Conservation (phyloP, 371 early-diverging fungal genomes). For the Paramicrosporidium saccamoebae region DNA sequence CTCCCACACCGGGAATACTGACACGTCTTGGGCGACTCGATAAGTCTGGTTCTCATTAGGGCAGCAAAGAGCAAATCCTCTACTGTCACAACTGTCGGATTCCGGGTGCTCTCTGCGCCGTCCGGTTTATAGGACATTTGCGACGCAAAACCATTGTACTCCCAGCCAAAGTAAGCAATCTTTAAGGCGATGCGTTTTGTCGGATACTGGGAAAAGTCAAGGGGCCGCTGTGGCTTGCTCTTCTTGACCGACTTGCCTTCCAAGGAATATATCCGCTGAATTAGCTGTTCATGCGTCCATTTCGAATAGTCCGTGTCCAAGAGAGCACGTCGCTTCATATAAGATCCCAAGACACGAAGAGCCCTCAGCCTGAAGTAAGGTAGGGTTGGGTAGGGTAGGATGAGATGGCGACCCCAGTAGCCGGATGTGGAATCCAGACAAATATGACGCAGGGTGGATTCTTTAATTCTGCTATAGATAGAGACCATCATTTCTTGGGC, state of each 20-base stretch:
- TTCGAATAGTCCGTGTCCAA: too few species aligned
- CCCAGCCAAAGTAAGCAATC: constrained; percentile 66
- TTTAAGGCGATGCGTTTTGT: constrained; percentile 48
- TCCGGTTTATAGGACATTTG: constrained; percentile 8
- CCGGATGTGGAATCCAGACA: too few species aligned
- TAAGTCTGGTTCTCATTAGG: constrained; percentile 23
- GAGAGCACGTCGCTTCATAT: too few species aligned
- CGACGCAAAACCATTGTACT: constrained; percentile 55
- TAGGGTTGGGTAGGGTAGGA: too few species aligned
- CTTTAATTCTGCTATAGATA: too few species aligned
- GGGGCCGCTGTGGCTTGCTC: constrained; percentile 10
- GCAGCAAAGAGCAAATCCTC: constrained; percentile 53
- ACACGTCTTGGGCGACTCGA: constrained; percentile 15
- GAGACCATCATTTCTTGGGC: too few species aligned
- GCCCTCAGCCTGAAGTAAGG: too few species aligned
- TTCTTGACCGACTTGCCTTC: constrained; percentile 7
- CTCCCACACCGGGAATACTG: constrained; percentile 56
- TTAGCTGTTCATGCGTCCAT: too few species aligned
- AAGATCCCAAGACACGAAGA: too few species aligned
- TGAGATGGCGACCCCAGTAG: too few species aligned
- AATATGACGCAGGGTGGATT: too few species aligned
- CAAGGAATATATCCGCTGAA: too few species aligned
- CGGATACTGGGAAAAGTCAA: constrained; percentile 39
- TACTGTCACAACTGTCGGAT: constrained; percentile 18
- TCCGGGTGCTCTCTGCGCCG: constrained; percentile 4